These are phyloP conservation scores for Phytophthora pluvialis DNA, from an alignment of 352 stramenopile genomes.

Conservation along the genomic window DNA sequence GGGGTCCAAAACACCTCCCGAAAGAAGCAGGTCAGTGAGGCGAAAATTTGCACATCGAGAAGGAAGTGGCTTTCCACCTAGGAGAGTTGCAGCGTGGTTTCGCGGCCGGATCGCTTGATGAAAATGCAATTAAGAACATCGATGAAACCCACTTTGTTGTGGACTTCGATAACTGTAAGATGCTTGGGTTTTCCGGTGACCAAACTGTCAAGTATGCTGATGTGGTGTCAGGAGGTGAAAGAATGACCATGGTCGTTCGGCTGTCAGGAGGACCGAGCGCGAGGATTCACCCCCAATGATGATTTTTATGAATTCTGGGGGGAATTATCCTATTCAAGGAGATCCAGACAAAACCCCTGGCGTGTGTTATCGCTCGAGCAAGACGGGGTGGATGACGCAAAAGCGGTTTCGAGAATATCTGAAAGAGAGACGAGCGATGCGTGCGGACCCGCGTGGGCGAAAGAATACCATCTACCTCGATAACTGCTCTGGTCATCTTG, in stretches of 20 bases:
- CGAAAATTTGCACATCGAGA: neutral
- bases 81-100: neutral
- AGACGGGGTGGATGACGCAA: no score
- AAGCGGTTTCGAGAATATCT: no score
- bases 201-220: neutral
- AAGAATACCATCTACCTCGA: slow-evolving; percentile 9
- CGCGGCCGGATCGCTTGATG: neutral
- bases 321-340: neutral
- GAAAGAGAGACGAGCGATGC: neutral
- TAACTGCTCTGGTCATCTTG: slow-evolving; percentile 2
- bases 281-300: neutral
- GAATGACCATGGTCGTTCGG: neutral
- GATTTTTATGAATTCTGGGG: neutral
- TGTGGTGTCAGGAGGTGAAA: neutral
- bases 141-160: neutral
- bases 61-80: neutral
- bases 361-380: no score
- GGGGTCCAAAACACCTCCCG: no score
- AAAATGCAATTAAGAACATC: neutral
- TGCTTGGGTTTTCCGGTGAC: neutral
- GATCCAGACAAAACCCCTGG: neutral
- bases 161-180: no score
- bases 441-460: neutral
- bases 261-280: neutral
- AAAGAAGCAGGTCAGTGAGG: neutral